Percentiles rank a stretch among this genome's conserved stretches.
These are phyloP conservation scores for Alternaria ventricosa DNA, from an alignment of 2,329 filamentous ascomycete genomes.

Conservation along the genomic window DNA sequence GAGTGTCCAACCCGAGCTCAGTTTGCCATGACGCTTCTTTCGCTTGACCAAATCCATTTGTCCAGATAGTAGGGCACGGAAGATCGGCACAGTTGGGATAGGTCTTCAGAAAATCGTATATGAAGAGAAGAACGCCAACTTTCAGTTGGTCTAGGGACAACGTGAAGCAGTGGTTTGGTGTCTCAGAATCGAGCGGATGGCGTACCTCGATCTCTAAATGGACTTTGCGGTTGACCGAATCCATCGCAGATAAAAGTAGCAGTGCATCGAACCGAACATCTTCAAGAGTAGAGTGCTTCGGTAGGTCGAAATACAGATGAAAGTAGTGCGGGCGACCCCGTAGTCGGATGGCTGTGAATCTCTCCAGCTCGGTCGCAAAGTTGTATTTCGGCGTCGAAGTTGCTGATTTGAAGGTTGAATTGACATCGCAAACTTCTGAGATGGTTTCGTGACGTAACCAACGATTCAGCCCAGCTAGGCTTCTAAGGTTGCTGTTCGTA, in stretches of 20 bases:
- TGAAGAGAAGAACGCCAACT: not conserved
- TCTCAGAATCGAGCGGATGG: not conserved
- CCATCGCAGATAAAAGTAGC: not conserved
- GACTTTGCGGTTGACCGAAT: not conserved
- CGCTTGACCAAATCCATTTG: not conserved
- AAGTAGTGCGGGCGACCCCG: not conserved
- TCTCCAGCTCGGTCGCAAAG: not conserved
- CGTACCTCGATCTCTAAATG: not conserved
- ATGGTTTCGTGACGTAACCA: not conserved
- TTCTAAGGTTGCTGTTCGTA: not conserved
- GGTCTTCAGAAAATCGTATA: not conserved
- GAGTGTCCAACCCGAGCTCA: not conserved
- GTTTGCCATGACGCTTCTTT: not conserved
- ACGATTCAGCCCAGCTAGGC: not conserved
- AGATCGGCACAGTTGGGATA: not conserved
- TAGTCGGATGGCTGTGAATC: not conserved
- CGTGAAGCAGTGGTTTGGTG: not conserved
- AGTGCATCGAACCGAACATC: not conserved
- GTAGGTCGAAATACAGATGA: not conserved
- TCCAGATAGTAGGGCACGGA: not conserved
- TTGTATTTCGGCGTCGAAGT: not conserved
- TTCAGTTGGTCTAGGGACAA: not conserved
- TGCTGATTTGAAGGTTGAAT: not conserved
- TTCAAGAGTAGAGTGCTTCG: not conserved
- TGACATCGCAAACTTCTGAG: rapidly evolving